Conservation (phyloP, 768 basidiomycete genomes). For the Mrakia gelida region DNA sequence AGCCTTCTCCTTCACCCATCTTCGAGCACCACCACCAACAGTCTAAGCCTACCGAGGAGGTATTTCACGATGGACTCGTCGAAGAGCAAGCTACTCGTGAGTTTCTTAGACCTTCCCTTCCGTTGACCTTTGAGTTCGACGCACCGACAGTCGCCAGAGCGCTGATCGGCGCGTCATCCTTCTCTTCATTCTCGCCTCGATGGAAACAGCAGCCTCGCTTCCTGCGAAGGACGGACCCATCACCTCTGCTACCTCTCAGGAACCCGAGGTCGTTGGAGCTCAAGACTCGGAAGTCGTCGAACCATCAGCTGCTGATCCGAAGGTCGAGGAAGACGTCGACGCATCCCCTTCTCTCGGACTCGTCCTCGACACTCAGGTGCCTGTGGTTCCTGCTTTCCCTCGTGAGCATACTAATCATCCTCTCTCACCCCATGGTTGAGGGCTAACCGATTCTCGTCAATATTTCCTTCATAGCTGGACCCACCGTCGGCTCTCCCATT, state of each 20-base stretch:
- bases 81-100: not conserved
- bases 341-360: not conserved
- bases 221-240: too few relatives aligned
- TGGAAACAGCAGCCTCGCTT: too few relatives aligned
- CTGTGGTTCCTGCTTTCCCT: not conserved
- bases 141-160: not conserved
- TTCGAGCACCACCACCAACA: too few relatives aligned
- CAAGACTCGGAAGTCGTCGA: not conserved
- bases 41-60: too few relatives aligned
- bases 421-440: not conserved
- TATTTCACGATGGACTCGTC: too few relatives aligned
- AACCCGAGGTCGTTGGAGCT: too few relatives aligned
- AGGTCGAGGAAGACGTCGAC: not conserved
- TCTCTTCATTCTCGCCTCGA: not conserved
- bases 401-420: not conserved
- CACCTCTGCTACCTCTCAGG: too few relatives aligned
- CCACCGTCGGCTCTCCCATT: not conserved
- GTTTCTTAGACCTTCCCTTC: not conserved
- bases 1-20: too few relatives aligned
- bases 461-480: not conserved
- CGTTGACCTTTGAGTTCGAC: not conserved
- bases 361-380: not conserved
- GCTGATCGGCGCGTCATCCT: not conserved
- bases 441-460: not conserved
- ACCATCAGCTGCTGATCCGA: not conserved